These are phyloP conservation scores for Fragosphaeria purpurea DNA, from an alignment of 2,329 filamentous ascomycete species.

Conservation along the genomic window DNA sequence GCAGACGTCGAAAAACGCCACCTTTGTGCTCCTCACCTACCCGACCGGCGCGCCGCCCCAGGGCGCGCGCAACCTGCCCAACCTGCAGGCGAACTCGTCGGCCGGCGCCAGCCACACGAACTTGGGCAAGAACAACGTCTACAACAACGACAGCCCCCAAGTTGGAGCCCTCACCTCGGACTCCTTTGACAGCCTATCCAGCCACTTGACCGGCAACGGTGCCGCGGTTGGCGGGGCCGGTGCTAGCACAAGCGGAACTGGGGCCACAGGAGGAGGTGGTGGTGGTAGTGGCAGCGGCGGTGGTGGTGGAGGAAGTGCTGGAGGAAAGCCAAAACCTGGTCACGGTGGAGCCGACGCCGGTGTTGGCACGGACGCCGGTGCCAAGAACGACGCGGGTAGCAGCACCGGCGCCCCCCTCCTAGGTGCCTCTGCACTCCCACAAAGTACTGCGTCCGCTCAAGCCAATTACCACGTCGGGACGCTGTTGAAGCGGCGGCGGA, in stretches of 20 bases:
- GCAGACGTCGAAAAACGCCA: slow-evolving; percentile 85
- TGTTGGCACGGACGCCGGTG: not conserved
- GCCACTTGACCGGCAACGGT: slow-evolving; percentile 35
- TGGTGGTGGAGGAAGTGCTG: slow-evolving; percentile 11
- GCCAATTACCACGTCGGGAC: slow-evolving; percentile 69
- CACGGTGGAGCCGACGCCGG: not conserved
- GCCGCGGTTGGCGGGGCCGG: slow-evolving; percentile 33
- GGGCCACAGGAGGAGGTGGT: slow-evolving; percentile 5
- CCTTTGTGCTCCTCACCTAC: slow-evolving; percentile 89
- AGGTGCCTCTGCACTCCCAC: too few species aligned
- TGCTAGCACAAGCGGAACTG: slow-evolving; percentile 39
- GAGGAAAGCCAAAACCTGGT: too few species aligned
- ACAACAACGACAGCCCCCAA: slow-evolving; percentile 29
- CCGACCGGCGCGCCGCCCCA: slow-evolving; percentile 73
- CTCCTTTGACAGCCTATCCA: slow-evolving; percentile 53
- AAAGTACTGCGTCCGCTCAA: too few species aligned
- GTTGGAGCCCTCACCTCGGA: slow-evolving; percentile 29
- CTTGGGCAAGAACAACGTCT: slow-evolving; percentile 36
- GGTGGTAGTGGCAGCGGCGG: not conserved
- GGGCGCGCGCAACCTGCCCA: slow-evolving; percentile 59
- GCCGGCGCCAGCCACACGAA: slow-evolving; percentile 39
- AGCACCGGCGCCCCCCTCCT: slow-evolving; percentile 14
- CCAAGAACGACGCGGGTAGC: slow-evolving; percentile 1
- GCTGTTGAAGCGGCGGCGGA: slow-evolving; percentile 80
- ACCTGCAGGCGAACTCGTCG: slow-evolving; percentile 33